Base-by-base conservation (phyloP, 208 protist species). In the Trypanosoma cruzi region DNA sequence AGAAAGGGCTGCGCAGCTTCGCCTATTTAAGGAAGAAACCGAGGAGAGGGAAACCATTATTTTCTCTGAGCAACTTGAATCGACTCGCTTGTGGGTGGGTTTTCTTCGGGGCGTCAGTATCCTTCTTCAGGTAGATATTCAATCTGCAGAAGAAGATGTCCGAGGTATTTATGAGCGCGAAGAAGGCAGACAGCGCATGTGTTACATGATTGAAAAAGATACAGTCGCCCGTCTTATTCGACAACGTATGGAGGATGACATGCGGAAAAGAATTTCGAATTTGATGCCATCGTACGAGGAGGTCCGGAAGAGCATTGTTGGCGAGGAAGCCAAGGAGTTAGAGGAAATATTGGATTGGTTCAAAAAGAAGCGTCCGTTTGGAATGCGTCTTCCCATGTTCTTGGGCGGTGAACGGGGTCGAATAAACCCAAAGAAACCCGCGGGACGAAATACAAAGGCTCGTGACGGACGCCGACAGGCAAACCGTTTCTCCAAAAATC, bases 301-400 rank as follows among this genome's bases (percentile, higher is more conserved):
- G 5, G 79, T 72, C 11, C 52, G 66, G 22, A 53, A 63, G 18
- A 54, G 40, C 58, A 84, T 92, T 34, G 31, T 80, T 24, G 50
- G 55, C 0, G 78, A 88, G 55, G 84, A 92, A 66, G 50, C 37
- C 13, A 64, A 77, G 37, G 75, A 67, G n/a, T 61, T 88, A 14
- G 24, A 20, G 3, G 26, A 26, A n/a, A 26, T 88, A 5, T 75
- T 88, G 16, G 64, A 31, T 1, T 85, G 81, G 81, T 74, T 90
- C 46, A 83, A 80, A 50, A 77, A 80, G 42, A 63, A 84, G 28
- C 75, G 80, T 37, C 86, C 85, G 1, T 77, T 94, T 31, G 79
- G 84, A 10, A 71, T 75, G 70, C 60, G 26, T 71, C 70, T 29
- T 67, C 79, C 55, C 66, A 71, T 57, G 68, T 85, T 80, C 53